A percentile compares a stretch with the other conserved stretches of the same genome.
Evolutionary conservation across 768 basidiomycete genomes (phyloP).

Genomic region (Dacryopinax primogenitus): DNA sequence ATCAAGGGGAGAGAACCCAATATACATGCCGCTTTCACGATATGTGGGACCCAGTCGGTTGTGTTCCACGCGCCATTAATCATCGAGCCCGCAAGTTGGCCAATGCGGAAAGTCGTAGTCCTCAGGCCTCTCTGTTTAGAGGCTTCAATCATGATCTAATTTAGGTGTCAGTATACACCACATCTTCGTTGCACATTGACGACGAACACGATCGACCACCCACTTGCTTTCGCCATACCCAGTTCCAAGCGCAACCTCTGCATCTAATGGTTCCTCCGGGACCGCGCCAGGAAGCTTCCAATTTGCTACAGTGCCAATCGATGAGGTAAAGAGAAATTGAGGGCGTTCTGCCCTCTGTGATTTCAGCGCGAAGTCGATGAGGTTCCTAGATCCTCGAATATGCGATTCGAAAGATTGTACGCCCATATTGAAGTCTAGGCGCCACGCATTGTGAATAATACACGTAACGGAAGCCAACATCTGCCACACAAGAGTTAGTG

Average conservation of each 20-base stretch:
- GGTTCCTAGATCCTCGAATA: constrained; percentile 36
- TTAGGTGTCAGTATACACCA: background rate
- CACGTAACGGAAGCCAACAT: background rate
- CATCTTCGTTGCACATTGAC: background rate
- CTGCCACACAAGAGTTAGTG: constrained; percentile 16
- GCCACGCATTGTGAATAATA: constrained; percentile 29
- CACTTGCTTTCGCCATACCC: constrained; percentile 1
- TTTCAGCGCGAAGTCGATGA: constrained; percentile 34
- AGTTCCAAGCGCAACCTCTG: background rate
- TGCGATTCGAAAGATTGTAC: constrained; percentile 41
- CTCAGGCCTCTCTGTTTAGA: background rate
- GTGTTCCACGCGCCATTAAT: constrained; percentile 9
- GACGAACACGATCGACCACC: background rate
- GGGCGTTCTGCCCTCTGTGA: constrained; percentile 23
- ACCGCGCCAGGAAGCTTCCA: background rate
- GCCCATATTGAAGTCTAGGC: constrained; percentile 39
- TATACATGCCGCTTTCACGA: background rate
- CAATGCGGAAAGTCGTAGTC: background rate
- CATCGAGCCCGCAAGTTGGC: constrained; percentile 5
- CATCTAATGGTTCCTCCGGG: background rate
- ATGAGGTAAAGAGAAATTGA: constrained; percentile 34
- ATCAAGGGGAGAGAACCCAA: background rate
- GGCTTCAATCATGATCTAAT: background rate
- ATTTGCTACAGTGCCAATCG: constrained; percentile 25
- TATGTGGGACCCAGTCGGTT: constrained; percentile 10